Percentiles rank a stretch among this genome's conserved stretches.
Conservation (phyloP, 106 monocot species). For the Dioscorea dumetorum region DNA sequence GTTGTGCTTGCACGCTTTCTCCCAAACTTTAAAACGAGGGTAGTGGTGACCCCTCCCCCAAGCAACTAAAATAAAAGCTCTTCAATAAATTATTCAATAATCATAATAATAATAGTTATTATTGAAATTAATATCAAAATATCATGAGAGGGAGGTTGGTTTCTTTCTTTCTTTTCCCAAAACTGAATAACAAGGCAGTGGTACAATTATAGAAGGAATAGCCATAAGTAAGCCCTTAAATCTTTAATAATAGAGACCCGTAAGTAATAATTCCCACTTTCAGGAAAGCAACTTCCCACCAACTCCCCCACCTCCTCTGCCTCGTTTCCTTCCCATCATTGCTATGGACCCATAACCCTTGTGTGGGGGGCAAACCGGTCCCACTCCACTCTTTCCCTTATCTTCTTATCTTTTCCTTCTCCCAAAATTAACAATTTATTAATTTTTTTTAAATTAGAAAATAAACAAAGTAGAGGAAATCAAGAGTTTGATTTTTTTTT, state of each 20-base stretch:
- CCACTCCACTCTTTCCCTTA: neutral
- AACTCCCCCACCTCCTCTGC: neutral
- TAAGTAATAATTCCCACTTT: neutral
- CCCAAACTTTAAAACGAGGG: no score
- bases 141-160: no score
- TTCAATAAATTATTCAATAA: no score
- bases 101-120: no score
- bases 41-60: no score
- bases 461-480: no score
- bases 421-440: no score
- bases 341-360: neutral
- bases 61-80: no score
- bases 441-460: no score
- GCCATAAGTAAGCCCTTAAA: neutral
- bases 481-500: no score
- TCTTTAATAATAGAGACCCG: neutral
- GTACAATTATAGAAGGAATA: neutral
- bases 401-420: neutral
- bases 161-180: neutral
- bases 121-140: no score
- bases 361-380: neutral
- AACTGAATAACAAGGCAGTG: neutral
- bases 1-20: no score
- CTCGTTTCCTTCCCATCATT: constrained; percentile 1
- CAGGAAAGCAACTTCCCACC: constrained; percentile 23